Evolutionary conservation across 2,329 filamentous ascomycete species (phyloP).

Genomic region (Colletotrichum sp.): DNA sequence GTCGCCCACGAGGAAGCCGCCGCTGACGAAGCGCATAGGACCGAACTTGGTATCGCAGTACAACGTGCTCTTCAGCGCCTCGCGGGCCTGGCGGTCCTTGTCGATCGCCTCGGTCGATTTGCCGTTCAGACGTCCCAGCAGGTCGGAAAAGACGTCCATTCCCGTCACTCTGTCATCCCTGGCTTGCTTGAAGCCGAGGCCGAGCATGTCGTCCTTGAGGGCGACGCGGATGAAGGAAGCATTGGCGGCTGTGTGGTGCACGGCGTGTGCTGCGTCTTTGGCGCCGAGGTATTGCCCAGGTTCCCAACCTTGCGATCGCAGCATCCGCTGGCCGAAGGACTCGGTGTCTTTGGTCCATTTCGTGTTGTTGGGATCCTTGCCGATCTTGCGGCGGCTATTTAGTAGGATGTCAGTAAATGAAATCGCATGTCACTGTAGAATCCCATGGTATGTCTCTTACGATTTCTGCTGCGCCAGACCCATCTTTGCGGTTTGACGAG

Average conservation of each 20-base stretch:
- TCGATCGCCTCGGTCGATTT: constrained; percentile 77
- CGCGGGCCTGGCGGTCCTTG: constrained; percentile 70
- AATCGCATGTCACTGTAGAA: too few species aligned
- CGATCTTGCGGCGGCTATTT: constrained; percentile 68
- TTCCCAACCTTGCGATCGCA: constrained; percentile 88
- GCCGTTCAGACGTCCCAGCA: constrained; percentile 89
- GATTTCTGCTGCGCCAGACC: constrained; percentile 20
- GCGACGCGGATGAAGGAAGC: constrained; percentile 84
- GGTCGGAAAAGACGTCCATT: constrained; percentile 82
- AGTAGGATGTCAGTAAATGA: background rate
- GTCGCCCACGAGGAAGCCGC: constrained; percentile 72
- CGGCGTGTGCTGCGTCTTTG: constrained; percentile 74
- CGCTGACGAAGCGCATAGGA: constrained; percentile 83
- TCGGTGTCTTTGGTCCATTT: constrained; percentile 85
- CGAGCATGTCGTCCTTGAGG: constrained; percentile 90
- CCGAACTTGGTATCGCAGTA: constrained; percentile 82
- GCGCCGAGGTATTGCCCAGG: constrained; percentile 85
- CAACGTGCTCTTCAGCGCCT: constrained; percentile 73
- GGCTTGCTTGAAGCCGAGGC: constrained; percentile 81
- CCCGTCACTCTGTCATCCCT: constrained; percentile 82
- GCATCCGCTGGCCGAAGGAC: constrained; percentile 88
- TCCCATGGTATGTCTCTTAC: background rate
- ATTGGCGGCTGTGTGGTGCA: constrained; percentile 80
- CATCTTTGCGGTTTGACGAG: constrained; percentile 19
- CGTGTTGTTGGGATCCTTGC: constrained; percentile 93